These are phyloP conservation scores for Hapsidospora chrysogenum DNA, from an alignment of 495 filamentous ascomycete genomes.

Conservation along the genomic window DNA sequence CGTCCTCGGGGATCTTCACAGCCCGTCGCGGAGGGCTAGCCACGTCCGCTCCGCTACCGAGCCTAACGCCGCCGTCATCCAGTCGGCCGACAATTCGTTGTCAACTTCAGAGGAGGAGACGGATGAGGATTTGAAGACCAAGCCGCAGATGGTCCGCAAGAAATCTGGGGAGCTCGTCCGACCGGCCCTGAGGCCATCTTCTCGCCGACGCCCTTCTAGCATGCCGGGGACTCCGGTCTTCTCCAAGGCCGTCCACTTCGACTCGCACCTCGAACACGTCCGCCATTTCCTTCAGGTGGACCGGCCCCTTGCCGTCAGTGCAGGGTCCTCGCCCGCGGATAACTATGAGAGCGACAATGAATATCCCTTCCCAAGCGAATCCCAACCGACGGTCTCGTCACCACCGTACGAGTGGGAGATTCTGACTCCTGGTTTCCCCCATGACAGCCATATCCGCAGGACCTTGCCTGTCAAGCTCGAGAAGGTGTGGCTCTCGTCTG, in stretches of 20 bases:
- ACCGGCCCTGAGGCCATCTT: slow-evolving; percentile 68
- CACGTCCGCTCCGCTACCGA: slow-evolving; percentile 83
- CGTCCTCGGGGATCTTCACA: slow-evolving; percentile 16
- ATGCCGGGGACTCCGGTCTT: slow-evolving; percentile 97
- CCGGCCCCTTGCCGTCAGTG: slow-evolving; percentile 83
- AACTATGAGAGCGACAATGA: slow-evolving; percentile 66
- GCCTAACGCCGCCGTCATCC: slow-evolving; percentile 35
- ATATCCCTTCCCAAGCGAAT: slow-evolving; percentile 62
- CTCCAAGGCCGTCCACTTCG: slow-evolving; percentile 89
- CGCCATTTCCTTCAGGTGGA: slow-evolving; percentile 90
- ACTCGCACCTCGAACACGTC: slow-evolving; percentile 85
- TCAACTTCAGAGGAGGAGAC: slow-evolving; percentile 40
- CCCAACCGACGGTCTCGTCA: slow-evolving; percentile 15
- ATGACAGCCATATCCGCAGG: slow-evolving; percentile 44
- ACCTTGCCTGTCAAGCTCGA: slow-evolving; percentile 59
- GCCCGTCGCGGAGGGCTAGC: slow-evolving; percentile 26
- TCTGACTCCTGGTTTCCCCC: slow-evolving; percentile 64
- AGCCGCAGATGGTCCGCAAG: slow-evolving; percentile 84
- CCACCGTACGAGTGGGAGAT: slow-evolving; percentile 77
- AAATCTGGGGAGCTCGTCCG: slow-evolving; percentile 96
- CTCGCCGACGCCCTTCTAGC: slow-evolving; percentile 69
- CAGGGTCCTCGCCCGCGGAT: slow-evolving; percentile 85
- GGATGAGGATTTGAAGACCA: slow-evolving; percentile 43
- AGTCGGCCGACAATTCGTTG: slow-evolving; percentile 34
- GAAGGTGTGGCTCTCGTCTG: slow-evolving; percentile 65